Base-by-base conservation (phyloP, 768 basidiomycete species). In the Pluteus cervinus region DNA sequence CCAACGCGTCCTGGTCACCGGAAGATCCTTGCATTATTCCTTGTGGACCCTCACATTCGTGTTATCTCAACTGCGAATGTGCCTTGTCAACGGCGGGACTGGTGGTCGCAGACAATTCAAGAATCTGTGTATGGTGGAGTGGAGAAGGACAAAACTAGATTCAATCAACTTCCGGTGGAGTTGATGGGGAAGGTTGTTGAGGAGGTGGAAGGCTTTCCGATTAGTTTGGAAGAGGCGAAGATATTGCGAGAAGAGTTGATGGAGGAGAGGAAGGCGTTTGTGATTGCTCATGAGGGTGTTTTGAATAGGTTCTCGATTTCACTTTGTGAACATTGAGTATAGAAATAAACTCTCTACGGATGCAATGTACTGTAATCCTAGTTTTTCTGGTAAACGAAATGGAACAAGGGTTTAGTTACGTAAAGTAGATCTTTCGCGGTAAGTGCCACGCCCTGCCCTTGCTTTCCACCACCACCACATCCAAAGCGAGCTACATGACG, bases 1-100 rank as follows among this genome's bases (percentile, higher is more conserved):
- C 42, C 40, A 2, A 49, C 53, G 7, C 54, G 54, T 37, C 58
- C 61, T 6, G 65, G 61, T 9, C 51, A 60, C 30, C 53, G 57
- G 29, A 65, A 58, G 42, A 59, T 65, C 21, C 40, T 65, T 17
- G 55, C 52, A 4, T 44, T 65, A n/a, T 62, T 59, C 46, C 58
- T 65, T 29, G 49, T 62, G 39, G 58, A 65, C 37, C 53, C 53
- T 4, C 43, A 50, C 28, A 40, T 50, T 28, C 45, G 32, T 7
- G 43, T 57, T 18, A 41, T 48, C 10, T 57, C 54, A 5, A 49
- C 55, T 2, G 44, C 49, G 6, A 51, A 51, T 22, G 50, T 57
- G 8, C 52, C 53, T 2, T 54, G 50, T 10, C 57, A 58, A 36
- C 50, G 47, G 26, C 29, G 43, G 18, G 44, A 54, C 7, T 56